Conservation (phyloP, 176 grass and related monocot genomes). For the Oryza officinalis region DNA sequence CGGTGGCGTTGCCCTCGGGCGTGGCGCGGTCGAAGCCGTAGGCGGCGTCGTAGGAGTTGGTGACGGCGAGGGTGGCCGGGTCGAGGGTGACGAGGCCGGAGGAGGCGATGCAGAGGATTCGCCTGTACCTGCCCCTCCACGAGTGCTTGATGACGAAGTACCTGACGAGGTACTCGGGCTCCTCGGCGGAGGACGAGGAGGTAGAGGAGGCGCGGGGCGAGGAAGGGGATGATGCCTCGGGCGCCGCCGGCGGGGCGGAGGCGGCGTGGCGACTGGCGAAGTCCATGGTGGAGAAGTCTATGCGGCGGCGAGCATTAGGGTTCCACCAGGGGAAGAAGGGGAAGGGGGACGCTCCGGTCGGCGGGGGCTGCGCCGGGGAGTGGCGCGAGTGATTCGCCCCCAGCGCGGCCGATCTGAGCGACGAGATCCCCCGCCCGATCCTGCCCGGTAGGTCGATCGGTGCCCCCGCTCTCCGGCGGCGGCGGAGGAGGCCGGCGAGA, state of each 20-base stretch:
- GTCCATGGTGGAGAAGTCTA: slow-evolving; percentile 81
- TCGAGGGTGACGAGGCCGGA: slow-evolving; percentile 85
- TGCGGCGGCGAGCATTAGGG: slow-evolving; percentile 81
- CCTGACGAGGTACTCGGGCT: slow-evolving; percentile 89
- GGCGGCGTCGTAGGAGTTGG: slow-evolving; percentile 80
- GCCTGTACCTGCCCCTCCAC: slow-evolving; percentile 87
- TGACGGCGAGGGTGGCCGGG: slow-evolving; percentile 69
- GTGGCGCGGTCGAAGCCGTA: slow-evolving; percentile 71
- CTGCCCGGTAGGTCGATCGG: neutral
- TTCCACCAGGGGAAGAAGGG: slow-evolving; percentile 41
- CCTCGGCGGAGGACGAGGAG: slow-evolving; percentile 50
- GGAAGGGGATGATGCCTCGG: slow-evolving; percentile 31
- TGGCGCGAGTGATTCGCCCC: slow-evolving; percentile 98
- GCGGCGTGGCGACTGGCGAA: slow-evolving; percentile 85
- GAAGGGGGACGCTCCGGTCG: neutral
- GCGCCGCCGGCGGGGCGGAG: slow-evolving; percentile 30
- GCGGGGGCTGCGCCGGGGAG: slow-evolving; percentile 41
- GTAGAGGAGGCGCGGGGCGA: neutral
- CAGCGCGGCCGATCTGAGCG: slow-evolving; percentile 84
- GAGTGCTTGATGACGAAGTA: slow-evolving; percentile 94
- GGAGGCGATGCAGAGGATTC: slow-evolving; percentile 83
- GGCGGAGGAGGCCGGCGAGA: neutral
- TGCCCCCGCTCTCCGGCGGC: too few relatives aligned
- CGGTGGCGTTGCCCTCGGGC: slow-evolving; percentile 53
- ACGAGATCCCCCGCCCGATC: slow-evolving; percentile 39